Evolutionary conservation across 768 basidiomycete genomes (phyloP).

Genomic region (Rhizopogon sp.): DNA sequence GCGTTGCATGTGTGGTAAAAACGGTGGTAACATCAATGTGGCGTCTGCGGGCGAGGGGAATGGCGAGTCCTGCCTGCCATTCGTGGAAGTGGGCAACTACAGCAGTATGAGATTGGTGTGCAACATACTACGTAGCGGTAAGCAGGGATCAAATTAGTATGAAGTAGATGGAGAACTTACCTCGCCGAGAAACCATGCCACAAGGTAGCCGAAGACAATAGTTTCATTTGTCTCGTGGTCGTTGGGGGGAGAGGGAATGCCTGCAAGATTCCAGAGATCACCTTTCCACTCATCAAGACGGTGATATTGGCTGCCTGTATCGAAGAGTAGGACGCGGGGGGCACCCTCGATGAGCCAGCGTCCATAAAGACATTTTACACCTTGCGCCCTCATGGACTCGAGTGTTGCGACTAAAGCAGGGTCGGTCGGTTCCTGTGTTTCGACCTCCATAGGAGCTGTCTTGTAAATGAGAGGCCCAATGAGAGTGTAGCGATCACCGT

Average conservation of each 20-base stretch:
- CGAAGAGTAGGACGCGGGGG: slow-evolving; percentile 92
- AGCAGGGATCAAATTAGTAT: background rate
- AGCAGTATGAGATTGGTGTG: slow-evolving; percentile 75
- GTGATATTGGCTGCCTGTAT: slow-evolving; percentile 83
- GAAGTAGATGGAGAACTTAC: slow-evolving; percentile 38
- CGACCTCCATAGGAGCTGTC: slow-evolving; percentile 98
- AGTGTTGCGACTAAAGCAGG: slow-evolving; percentile 72
- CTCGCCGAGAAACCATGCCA: slow-evolving; percentile 99
- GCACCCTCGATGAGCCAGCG: slow-evolving; percentile 98
- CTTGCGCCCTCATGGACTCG: slow-evolving; percentile 79
- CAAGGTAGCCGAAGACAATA: slow-evolving; percentile 95
- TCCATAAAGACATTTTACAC: slow-evolving; percentile 93
- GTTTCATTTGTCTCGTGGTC: slow-evolving; percentile 99
- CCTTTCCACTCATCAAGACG: slow-evolving; percentile 98
- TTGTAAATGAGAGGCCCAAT: slow-evolving; percentile 99
- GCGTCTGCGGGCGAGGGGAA: slow-evolving; percentile 90
- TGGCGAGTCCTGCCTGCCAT: slow-evolving; percentile 98
- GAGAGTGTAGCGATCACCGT: slow-evolving; percentile 91
- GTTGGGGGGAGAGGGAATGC: slow-evolving; percentile 93
- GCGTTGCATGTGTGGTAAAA: slow-evolving; percentile 97
- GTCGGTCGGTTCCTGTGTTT: slow-evolving; percentile 84
- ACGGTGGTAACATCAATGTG: slow-evolving; percentile 98
- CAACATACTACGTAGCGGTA: slow-evolving; percentile 54
- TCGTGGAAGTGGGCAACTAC: slow-evolving; percentile 99
- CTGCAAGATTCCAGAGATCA: slow-evolving; percentile 97